These are phyloP conservation scores for Crotalaria pallida DNA, from an alignment of 306 rosid genomes.

Conservation along the genomic window DNA sequence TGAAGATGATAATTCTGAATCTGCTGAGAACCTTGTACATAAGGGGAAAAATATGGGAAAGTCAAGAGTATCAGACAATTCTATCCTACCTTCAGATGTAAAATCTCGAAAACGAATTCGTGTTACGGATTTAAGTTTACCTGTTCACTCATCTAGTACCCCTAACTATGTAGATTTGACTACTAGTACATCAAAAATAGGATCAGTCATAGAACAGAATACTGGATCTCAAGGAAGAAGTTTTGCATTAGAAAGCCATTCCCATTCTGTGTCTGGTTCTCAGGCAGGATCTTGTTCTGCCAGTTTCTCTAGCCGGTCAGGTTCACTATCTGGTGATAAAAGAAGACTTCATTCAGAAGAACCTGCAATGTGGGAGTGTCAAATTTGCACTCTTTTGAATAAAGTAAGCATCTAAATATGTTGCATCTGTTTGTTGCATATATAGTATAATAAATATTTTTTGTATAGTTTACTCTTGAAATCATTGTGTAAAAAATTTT, in stretches of 20 bases:
- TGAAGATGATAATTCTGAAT: slow-evolving; percentile 40
- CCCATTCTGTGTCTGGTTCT: slow-evolving; percentile 18
- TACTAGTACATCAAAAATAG: slow-evolving; percentile 22
- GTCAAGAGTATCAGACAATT: slow-evolving; percentile 14
- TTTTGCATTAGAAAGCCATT: slow-evolving; percentile 22
- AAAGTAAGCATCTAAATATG: slow-evolving; percentile 41
- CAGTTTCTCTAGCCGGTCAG: slow-evolving; percentile 26
- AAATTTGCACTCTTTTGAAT: slow-evolving; percentile 75
- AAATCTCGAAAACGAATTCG: slow-evolving; percentile 49
- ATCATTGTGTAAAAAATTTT: not conserved
- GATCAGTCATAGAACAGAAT: slow-evolving; percentile 10
- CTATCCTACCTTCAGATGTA: slow-evolving; percentile 21
- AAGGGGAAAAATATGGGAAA: slow-evolving; percentile 29
- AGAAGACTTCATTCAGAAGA: slow-evolving; percentile 29
- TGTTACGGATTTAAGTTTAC: slow-evolving; percentile 25
- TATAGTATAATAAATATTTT: not conserved
- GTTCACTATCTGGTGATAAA: slow-evolving; percentile 10
- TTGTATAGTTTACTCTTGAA: not conserved
- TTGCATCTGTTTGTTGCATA: not conserved
- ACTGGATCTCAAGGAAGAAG: slow-evolving; percentile 24
- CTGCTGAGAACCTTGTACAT: slow-evolving; percentile 29
- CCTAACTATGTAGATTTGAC: slow-evolving; percentile 28
- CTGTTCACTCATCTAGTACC: slow-evolving; percentile 25
- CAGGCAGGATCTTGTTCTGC: slow-evolving; percentile 28
- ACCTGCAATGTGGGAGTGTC: slow-evolving; percentile 68